A percentile compares a stretch with the other conserved stretches of the same genome.
Evolutionary conservation across 176 grass and related monocot genomes (phyloP).

Genomic region (Pontederia paniculata): DNA sequence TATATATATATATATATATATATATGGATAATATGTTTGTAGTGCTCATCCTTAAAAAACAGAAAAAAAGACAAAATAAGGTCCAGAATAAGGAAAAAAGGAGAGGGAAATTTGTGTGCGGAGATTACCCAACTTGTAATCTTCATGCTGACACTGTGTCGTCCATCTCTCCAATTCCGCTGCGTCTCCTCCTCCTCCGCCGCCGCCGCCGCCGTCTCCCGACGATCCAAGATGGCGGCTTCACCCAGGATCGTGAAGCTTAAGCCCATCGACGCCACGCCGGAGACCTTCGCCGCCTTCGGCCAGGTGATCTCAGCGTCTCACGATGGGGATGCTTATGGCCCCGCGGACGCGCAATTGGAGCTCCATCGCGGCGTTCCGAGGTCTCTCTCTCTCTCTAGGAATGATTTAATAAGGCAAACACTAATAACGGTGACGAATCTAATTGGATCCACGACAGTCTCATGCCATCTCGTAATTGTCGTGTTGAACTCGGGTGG

Average conservation of each 20-base stretch:
- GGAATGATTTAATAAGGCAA: not conserved
- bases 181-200: not conserved
- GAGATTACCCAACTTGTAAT: too few relatives aligned
- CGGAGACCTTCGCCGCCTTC: slow-evolving; percentile 71
- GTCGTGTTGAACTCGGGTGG: too few relatives aligned
- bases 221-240: not conserved
- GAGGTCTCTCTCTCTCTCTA: slow-evolving; percentile 27
- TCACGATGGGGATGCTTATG: slow-evolving; percentile 67
- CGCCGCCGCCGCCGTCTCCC: not conserved
- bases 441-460: too few relatives aligned
- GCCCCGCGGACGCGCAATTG: slow-evolving; percentile 78
- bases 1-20: too few relatives aligned
- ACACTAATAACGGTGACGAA: too few relatives aligned
- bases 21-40: too few relatives aligned
- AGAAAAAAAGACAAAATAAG: too few relatives aligned
- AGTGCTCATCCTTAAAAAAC: too few relatives aligned
- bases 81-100: too few relatives aligned
- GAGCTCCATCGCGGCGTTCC: slow-evolving; percentile 82
- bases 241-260: slow-evolving; percentile 28
- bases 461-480: too few relatives aligned
- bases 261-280: slow-evolving; percentile 59
- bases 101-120: too few relatives aligned
- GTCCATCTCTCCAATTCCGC: not conserved
- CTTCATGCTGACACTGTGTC: not conserved
- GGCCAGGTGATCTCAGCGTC: slow-evolving; percentile 71